phyloP scores from a whole-genome alignment of 1,139 yeast genomes.

The Citeromyces hawaiiensis region DNA sequence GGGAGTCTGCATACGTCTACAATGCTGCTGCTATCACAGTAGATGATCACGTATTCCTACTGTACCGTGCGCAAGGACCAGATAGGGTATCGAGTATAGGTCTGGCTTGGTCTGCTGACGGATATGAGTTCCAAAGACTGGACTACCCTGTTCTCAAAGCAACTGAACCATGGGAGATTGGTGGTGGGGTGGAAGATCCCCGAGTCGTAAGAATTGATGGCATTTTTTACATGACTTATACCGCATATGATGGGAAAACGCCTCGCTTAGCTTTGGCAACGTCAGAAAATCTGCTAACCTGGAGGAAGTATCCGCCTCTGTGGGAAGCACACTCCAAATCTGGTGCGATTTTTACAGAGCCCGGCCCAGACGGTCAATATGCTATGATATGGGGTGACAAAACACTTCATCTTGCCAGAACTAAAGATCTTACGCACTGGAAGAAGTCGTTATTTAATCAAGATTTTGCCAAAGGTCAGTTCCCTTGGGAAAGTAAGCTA shows the following conservation, averaged over 20 bases:
- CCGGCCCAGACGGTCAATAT: not conserved
- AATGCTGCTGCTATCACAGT: conserved; percentile 3
- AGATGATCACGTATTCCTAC: conserved; percentile 1
- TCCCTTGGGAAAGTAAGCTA: conserved; percentile 1
- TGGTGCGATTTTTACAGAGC: conserved; percentile 3
- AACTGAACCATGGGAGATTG: conserved; percentile 2
- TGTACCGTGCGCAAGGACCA: conserved; percentile 2
- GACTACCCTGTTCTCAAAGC: conserved; percentile 1
- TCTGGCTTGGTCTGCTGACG: conserved; percentile 2
- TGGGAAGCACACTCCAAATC: conserved; percentile 1
- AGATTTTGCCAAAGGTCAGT: conserved; percentile 1
- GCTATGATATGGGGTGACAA: conserved; percentile 3
- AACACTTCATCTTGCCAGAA: conserved; percentile 1
- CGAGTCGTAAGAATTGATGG: conserved; percentile 2
- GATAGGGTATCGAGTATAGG: conserved; percentile 2
- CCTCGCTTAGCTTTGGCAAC: conserved; percentile 2
- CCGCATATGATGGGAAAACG: conserved; percentile 1
- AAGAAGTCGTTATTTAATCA: not conserved
- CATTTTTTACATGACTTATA: conserved; percentile 3
- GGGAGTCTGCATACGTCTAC: conserved; percentile 2
- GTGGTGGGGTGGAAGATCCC: conserved; percentile 4
- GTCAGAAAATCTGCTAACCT: not conserved
- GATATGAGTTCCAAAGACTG: conserved; percentile 1
- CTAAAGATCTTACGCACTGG: conserved; percentile 1
- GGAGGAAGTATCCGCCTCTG: conserved; percentile 3